phyloP scores from a whole-genome alignment of 2,329 filamentous ascomycete species.

The Aureobasidium musti region DNA sequence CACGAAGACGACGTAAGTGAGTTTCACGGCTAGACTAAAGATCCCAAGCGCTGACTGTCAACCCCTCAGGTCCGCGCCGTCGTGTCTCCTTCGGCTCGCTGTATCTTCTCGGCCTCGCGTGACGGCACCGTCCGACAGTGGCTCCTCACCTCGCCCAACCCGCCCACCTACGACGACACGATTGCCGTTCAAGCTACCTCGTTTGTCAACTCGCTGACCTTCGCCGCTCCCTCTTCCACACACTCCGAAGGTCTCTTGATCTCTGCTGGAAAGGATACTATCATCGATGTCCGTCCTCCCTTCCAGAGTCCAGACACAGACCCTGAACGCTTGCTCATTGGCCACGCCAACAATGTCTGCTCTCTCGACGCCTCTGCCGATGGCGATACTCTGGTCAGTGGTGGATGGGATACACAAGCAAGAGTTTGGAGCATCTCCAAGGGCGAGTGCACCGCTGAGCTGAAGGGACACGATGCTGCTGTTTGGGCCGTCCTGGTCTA shows the following conservation, averaged over 20 bases:
- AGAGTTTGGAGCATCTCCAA: constrained; percentile 82
- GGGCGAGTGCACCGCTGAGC: constrained; percentile 73
- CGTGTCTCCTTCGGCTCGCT: constrained; percentile 70
- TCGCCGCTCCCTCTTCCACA: constrained; percentile 66
- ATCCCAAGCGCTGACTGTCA: constrained; percentile 21
- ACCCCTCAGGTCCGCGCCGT: constrained; percentile 76
- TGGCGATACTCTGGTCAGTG: constrained; percentile 77
- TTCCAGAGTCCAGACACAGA: constrained; percentile 68
- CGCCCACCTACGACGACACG: constrained; percentile 73
- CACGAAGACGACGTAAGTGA: constrained; percentile 87
- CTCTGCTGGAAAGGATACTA: constrained; percentile 85
- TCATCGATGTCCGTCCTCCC: constrained; percentile 85
- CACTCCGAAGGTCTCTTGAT: constrained; percentile 79
- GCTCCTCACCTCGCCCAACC: constrained; percentile 66
- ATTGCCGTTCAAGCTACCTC: constrained; percentile 77
- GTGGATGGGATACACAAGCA: constrained; percentile 89
- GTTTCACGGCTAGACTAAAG: constrained; percentile 19
- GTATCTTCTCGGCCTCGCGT: constrained; percentile 81
- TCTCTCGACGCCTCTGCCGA: constrained; percentile 75
- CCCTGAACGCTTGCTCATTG: constrained; percentile 81
- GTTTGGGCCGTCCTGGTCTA: constrained; percentile 93
- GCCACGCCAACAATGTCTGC: constrained; percentile 86
- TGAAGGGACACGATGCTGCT: constrained; percentile 75
- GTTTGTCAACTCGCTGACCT: constrained; percentile 85
- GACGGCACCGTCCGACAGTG: constrained; percentile 89